Evolutionary conservation across 805 yeast genomes (phyloP), one percentile per base, ranked within the genome.

Genomic region (Zygoascus tannicola): DNA sequence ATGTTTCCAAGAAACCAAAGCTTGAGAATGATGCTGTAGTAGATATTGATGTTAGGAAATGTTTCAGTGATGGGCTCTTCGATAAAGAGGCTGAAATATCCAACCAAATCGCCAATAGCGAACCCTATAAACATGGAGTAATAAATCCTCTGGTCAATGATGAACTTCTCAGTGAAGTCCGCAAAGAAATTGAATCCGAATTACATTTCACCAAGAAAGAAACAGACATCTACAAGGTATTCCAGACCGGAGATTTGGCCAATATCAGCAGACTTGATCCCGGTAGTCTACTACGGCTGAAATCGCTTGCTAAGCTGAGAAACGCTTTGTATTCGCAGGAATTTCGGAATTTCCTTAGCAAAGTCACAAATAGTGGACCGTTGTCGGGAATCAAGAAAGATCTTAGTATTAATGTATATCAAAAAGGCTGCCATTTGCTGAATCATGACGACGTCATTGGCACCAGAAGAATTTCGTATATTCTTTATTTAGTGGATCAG

Each of bases 371-470:
- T 3, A 78, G 94, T 51, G 98, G 97, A 0, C 83, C 85, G 49
- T 65, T 92, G 37, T 83, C 95, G 52, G 97, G 96, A n/a, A 55
- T 72, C 33, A 85, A 86, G 60, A 87, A 94, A 32, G 99, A 92
- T 59, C 81, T 92, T 80, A 81, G 94, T 48, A 76, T 92, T 52
- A 90, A 92, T 58, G 80, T 94, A 2, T 92, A 92, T 61, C 81
- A 82, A 40, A 84, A 85, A 55, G 94, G 96, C 1, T 92, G 97
- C 58, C 99, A 92, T 64, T 68, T 92, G 45, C 69, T 92, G 50
- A 86, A 95, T 3, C 99, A 92, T 60, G 99, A 92, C 64, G 99
- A 92, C 61, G 98, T 92, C 26, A 92, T 92, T 59, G 98, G 97
- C 1, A 80, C 95, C 1, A 71, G 99, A 59, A 70, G 97, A 46